Conservation (phyloP, 805 yeast species). For the Candida stauntonica region DNA sequence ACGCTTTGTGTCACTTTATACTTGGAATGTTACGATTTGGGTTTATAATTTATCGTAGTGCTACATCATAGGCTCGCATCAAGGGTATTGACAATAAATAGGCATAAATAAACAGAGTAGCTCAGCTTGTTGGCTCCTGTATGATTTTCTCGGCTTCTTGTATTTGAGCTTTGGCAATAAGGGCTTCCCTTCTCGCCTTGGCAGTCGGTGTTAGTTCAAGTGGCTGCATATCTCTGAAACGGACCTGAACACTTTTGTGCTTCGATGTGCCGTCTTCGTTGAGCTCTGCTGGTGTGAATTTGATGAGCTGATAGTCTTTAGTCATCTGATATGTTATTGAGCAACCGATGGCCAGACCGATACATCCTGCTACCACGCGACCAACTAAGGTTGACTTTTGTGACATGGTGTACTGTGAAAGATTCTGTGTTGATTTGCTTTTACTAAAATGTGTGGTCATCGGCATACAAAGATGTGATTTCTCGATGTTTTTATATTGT, state of each 20-base stretch:
- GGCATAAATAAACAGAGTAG: too few relatives aligned
- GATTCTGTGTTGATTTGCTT: too few relatives aligned
- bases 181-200: conserved; percentile 7
- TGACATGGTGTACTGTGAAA: too few relatives aligned
- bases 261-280: conserved; percentile 35
- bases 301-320: conserved; percentile 30
- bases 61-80: too few relatives aligned
- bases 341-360: conserved; percentile 18
- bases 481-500: too few relatives aligned
- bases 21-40: neutral
- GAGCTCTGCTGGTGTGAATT: conserved; percentile 36
- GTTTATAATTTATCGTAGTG: too few relatives aligned
- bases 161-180: conserved; percentile 4
- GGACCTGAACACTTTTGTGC: conserved; percentile 32
- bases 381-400: conserved; percentile 15
- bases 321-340: conserved; percentile 18
- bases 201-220: conserved; percentile 36
- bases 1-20: neutral
- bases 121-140: conserved; percentile 16
- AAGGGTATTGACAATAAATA: too few relatives aligned
- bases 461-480: too few relatives aligned
- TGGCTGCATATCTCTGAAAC: conserved; percentile 34
- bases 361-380: conserved; percentile 14
- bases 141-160: conserved; percentile 15
- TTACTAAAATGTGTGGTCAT: too few relatives aligned